Evolutionary conservation across 2,329 filamentous ascomycete species (phyloP).

Genomic region (Microcyclospora pomicola): DNA sequence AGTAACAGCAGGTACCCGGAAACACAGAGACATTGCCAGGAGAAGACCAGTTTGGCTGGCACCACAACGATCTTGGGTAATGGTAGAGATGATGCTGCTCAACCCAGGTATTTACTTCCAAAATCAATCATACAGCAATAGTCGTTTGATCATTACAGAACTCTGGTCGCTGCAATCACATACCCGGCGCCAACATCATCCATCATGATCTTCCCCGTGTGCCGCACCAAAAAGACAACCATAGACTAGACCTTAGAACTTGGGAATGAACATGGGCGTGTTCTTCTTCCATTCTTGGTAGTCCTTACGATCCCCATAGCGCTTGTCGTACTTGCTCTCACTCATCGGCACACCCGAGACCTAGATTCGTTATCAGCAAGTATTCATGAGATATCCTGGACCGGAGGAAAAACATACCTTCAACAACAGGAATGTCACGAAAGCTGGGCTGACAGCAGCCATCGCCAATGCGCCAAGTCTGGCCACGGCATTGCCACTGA

Average conservation of each 20-base stretch:
- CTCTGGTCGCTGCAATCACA: no score
- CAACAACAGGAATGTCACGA: conserved; percentile 48
- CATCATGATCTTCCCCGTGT: no score
- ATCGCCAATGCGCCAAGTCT: conserved; percentile 34
- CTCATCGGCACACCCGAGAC: conserved; percentile 48
- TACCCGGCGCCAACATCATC: no score
- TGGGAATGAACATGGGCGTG: conserved; percentile 51
- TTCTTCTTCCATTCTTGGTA: conserved; percentile 56
- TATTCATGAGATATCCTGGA: neutral
- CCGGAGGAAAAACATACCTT: conserved; percentile 35
- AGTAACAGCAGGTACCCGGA: no score
- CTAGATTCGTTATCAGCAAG: conserved; percentile 9
- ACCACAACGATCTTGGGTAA: no score
- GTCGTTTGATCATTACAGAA: no score
- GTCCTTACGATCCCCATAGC: conserved; percentile 48
- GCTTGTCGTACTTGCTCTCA: conserved; percentile 54
- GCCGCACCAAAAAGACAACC: neutral
- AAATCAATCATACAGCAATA: no score
- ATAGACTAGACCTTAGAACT: conserved; percentile 29
- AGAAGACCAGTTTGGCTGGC: no score
- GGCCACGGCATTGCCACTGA: conserved; percentile 32
- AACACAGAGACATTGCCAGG: no score
- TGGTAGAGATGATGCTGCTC: no score
- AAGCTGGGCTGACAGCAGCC: conserved; percentile 48
- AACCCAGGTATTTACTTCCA: no score